phyloP scores from a whole-genome alignment of 2,329 filamentous ascomycete species.

The Aureobasidium leucospermi region DNA sequence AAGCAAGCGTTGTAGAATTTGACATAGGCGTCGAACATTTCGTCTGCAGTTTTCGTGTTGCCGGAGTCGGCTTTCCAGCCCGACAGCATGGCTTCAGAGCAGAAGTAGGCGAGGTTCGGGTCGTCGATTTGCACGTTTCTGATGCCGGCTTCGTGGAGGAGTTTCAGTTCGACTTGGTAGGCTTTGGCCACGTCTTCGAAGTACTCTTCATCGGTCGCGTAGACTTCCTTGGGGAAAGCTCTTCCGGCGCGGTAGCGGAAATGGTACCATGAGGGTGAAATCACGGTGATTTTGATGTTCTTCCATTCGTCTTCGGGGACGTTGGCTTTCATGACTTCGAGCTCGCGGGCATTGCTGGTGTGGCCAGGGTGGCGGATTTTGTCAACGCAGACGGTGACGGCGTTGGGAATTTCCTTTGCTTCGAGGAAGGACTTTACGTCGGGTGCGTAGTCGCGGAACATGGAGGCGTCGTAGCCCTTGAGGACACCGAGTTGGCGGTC shows the following conservation, averaged over 20 bases:
- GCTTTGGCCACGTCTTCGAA: constrained; percentile 35
- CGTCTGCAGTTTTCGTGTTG: constrained; percentile 58
- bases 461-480: constrained; percentile 42
- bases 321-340: constrained; percentile 48
- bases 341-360: constrained; percentile 48
- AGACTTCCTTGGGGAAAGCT: constrained; percentile 34
- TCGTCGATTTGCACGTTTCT: constrained; percentile 38
- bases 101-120: constrained; percentile 50
- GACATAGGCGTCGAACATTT: constrained; percentile 66
- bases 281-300: constrained; percentile 61
- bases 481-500: constrained; percentile 47
- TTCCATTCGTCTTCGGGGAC: constrained; percentile 53
- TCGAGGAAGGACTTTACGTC: constrained; percentile 54
- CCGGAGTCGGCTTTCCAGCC: constrained; percentile 59
- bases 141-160: constrained; percentile 31
- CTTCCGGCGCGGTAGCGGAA: constrained; percentile 48
- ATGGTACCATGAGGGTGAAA: constrained; percentile 62
- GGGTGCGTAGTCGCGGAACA: constrained; percentile 52
- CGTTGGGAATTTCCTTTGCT: constrained; percentile 44
- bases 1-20: constrained; percentile 65
- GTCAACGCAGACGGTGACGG: constrained; percentile 46
- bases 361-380: constrained; percentile 47
- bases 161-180: constrained; percentile 34
- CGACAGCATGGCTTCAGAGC: constrained; percentile 59
- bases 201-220: constrained; percentile 35